Conservation (phyloP, 1,284 basidiomycete genomes). For the Neotropicomus parvogracilis region DNA sequence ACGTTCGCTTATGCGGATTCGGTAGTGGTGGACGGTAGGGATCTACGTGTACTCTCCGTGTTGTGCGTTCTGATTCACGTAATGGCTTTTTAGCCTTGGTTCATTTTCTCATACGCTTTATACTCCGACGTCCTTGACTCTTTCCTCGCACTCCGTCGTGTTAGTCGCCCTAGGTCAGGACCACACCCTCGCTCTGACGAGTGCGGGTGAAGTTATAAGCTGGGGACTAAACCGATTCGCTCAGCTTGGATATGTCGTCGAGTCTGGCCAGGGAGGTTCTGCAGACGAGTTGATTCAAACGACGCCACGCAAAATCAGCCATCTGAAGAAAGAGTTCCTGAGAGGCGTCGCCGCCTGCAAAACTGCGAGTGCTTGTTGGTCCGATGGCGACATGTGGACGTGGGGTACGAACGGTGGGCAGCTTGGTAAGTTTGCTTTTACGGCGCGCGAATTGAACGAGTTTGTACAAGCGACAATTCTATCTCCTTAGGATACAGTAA, state of each 20-base stretch:
- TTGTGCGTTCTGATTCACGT: constrained; percentile 7
- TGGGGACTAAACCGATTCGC: constrained; percentile 90
- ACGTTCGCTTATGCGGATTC: constrained; percentile 83
- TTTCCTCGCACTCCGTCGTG: constrained; percentile 49
- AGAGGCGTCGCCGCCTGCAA: constrained; percentile 86
- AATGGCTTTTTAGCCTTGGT: constrained; percentile 53
- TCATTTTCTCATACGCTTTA: constrained; percentile 79
- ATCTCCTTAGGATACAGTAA: constrained; percentile 66
- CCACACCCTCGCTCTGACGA: constrained; percentile 86
- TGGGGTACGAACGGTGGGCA: constrained; percentile 97
- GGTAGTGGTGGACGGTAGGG: constrained; percentile 75
- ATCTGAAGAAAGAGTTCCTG: constrained; percentile 79
- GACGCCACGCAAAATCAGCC: constrained; percentile 74
- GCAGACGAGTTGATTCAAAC: constrained; percentile 67
- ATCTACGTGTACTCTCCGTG: too few species aligned
- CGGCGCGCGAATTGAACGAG: neutral
- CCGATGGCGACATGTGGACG: constrained; percentile 79
- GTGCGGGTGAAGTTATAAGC: constrained; percentile 77
- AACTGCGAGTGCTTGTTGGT: constrained; percentile 90
- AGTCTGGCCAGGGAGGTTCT: constrained; percentile 40
- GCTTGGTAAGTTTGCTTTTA: constrained; percentile 55
- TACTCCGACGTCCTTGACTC: constrained; percentile 54
- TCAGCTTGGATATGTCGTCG: constrained; percentile 87
- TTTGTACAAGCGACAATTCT: neutral
- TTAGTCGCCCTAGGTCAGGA: constrained; percentile 88